phyloP scores from a whole-genome alignment of 2,329 filamentous ascomycete species.

The Ophiostoma himal-ulmi region DNA sequence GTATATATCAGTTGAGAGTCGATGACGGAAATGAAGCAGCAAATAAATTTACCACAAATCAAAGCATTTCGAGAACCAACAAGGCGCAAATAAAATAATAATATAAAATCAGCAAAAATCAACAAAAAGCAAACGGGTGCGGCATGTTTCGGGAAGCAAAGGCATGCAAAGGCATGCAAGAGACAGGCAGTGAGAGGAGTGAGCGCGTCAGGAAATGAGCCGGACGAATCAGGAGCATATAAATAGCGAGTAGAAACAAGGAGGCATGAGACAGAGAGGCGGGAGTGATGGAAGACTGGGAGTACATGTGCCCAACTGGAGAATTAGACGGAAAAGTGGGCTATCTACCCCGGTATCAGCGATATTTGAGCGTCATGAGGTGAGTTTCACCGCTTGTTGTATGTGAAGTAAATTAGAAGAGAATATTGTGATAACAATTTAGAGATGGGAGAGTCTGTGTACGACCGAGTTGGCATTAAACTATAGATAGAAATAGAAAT shows the following conservation, averaged over 20 bases:
- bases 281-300: not conserved
- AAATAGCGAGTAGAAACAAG: not conserved
- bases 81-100: not conserved
- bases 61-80: not conserved
- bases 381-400: slow-evolving; percentile 12
- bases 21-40: not conserved
- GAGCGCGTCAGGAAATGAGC: not conserved
- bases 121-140: not conserved
- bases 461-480: too few relatives aligned
- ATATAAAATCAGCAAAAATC: not conserved
- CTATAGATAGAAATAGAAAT: not conserved
- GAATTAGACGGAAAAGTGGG: not conserved
- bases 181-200: not conserved
- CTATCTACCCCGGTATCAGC: not conserved
- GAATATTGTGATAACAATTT: not conserved
- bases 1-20: not conserved
- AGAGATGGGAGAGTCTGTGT: not conserved
- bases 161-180: not conserved
- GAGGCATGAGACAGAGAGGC: not conserved
- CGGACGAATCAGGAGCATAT: not conserved
- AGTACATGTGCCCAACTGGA: not conserved
- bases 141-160: not conserved
- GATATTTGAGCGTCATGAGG: slow-evolving; percentile 5
- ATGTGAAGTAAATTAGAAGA: not conserved
- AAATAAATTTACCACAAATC: not conserved